Evolutionary conservation across 2,329 filamentous ascomycete genomes (phyloP), one percentile per base, ranked within the genome.

Genomic region (Cyphellophora attinorum): DNA sequence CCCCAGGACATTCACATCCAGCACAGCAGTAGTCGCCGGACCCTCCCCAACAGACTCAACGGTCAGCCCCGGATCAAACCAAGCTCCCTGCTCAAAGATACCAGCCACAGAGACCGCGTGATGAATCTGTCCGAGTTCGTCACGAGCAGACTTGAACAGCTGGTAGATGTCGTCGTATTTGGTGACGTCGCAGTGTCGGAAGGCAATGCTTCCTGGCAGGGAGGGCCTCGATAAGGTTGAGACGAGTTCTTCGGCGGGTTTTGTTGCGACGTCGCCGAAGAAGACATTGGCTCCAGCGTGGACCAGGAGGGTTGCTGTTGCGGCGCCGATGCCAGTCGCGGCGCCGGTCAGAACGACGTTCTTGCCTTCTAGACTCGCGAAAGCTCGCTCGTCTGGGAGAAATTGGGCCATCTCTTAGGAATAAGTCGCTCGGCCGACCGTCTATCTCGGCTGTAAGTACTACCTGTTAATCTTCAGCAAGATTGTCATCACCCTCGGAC

Each of bases 1-100:
- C 5, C 64, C 67, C 5, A 58, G 51, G 3, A 70, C 51, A 42
- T 71, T 70, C 32, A 70, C 58, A 25, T 68, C 61, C 10, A 70
- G 48, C 3, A 61, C 54, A 33, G 56, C 48, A 8, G 14, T 38
- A 3, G 54, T 53, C 25, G 16, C 27, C 8, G 14, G 33, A 6
- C 31, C 18, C 47, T 59, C 48, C 19, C 55, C 52, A 15, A 71
- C 55, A 5, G 50, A 59, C 19, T 65, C 58, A 12, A 69, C 42
- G 4, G 57, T 62, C 19, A 71, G 46, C 2, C 51, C 48, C 3
- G 59, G 58, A 29, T 67, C 64, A 37, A 67, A 67, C 54, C 62
- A 65, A 0, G 53, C 54, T 16, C 13, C 33, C 5, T 31, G 30
- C 39, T 68, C 66, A 14, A 56, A 52, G 5, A 65, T 59, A 0